Percentiles rank a stretch among this genome's conserved stretches.
Evolutionary conservation across 352 stramenopile genomes (phyloP).

Genomic region (Phytophthora kernoviae): DNA sequence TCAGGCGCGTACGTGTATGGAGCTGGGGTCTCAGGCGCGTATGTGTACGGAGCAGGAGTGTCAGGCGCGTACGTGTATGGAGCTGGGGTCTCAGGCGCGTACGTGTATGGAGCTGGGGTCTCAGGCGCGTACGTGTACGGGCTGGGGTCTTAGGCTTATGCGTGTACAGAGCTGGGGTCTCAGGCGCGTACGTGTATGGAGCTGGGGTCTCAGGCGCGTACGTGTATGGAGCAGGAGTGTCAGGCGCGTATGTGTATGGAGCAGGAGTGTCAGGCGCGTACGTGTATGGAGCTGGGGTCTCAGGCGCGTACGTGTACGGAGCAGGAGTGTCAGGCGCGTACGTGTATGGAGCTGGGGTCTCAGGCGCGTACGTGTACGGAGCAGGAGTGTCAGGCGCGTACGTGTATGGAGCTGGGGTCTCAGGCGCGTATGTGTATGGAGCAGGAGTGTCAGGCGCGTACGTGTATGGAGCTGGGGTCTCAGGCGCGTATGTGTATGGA

Average conservation of each 20-base stretch:
- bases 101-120: not conserved
- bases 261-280: slow-evolving; percentile 1
- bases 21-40: not conserved
- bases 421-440: not conserved
- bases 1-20: not conserved
- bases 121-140: slow-evolving; percentile 4
- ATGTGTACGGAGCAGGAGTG: not conserved
- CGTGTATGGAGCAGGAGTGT: not conserved
- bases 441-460: not conserved
- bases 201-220: slow-evolving; percentile 8
- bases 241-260: not conserved
- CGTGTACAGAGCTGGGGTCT: not conserved
- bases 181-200: not conserved
- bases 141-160: not conserved
- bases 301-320: no score
- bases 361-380: slow-evolving; percentile 2
- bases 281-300: slow-evolving; percentile 4
- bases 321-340: not conserved
- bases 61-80: not conserved
- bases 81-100: not conserved
- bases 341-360: not conserved
- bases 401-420: not conserved
- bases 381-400: not conserved
- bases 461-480: not conserved
- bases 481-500: not conserved